Evolutionary conservation across 208 protist species (phyloP).

Genomic region (Naegleria lovaniensis): DNA sequence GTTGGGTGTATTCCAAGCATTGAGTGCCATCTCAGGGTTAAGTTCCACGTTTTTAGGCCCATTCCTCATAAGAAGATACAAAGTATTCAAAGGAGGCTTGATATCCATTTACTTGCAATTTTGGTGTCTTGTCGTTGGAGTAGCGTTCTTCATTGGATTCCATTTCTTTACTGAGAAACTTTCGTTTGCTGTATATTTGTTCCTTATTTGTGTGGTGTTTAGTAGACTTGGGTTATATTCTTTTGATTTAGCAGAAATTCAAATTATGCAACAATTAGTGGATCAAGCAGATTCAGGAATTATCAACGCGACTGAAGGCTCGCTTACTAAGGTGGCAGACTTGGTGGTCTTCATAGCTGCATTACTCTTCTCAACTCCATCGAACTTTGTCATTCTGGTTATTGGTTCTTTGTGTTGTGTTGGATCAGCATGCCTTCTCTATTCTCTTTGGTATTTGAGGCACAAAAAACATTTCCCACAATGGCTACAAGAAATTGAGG

Average conservation of each 20-base stretch:
- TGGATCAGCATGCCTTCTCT: not conserved
- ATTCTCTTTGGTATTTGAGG: not conserved
- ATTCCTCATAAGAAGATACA: not conserved
- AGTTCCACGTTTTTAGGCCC: not conserved
- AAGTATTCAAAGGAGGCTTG: not conserved
- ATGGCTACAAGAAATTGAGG: not conserved
- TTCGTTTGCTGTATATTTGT: not conserved
- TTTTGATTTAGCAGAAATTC: constrained; percentile 9
- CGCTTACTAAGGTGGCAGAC: not conserved
- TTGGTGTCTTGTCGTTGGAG: not conserved
- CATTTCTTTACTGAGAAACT: not conserved
- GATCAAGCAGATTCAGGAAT: not conserved
- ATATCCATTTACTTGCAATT: not conserved
- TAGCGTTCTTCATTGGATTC: not conserved
- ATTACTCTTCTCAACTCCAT: not conserved
- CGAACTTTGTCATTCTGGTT: not conserved
- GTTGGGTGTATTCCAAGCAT: not conserved
- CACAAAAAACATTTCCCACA: not conserved
- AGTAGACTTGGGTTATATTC: not conserved
- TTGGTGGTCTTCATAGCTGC: not conserved
- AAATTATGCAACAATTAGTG: not conserved
- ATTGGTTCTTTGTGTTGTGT: not conserved
- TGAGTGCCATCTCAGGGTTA: not conserved
- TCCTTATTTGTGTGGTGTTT: not conserved
- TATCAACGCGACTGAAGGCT: not conserved